Conservation (phyloP, 2,329 filamentous ascomycete species). For the Sclerotinia glacialis region DNA sequence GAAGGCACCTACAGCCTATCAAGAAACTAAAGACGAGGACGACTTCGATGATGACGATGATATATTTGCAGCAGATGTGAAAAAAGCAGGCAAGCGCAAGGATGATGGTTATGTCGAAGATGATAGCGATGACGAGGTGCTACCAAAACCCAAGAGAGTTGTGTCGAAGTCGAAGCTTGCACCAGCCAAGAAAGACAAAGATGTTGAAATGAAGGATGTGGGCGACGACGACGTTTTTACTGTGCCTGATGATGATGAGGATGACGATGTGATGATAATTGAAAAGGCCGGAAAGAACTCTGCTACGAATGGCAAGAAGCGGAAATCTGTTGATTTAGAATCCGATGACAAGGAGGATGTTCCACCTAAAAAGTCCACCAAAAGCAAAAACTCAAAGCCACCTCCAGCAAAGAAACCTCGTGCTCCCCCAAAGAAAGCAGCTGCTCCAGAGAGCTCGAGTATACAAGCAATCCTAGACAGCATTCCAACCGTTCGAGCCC, state of each 20-base stretch:
- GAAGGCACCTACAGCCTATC: conserved; percentile 31
- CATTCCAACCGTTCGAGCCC: conserved; percentile 78
- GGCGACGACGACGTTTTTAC: conserved; percentile 36
- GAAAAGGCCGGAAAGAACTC: conserved; percentile 33
- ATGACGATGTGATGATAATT: conserved; percentile 44
- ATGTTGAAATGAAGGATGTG: conserved; percentile 45
- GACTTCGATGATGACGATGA: conserved; percentile 71
- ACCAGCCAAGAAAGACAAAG: conserved; percentile 43
- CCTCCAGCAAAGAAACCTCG: conserved; percentile 39
- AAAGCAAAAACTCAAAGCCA: conserved; percentile 37
- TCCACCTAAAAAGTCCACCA: conserved; percentile 54
- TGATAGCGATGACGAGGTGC: conserved; percentile 66
- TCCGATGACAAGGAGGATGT: conserved; percentile 54
- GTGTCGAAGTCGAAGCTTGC: conserved; percentile 40
- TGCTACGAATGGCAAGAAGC: conserved; percentile 48
- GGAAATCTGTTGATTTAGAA: conserved; percentile 55
- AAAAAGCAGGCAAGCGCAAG: conserved; percentile 62
- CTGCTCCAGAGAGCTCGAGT: conserved; percentile 63
- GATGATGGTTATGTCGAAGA: conserved; percentile 71
- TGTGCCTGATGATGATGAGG: conserved; percentile 44
- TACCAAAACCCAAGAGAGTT: conserved; percentile 56
- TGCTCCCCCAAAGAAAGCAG: conserved; percentile 55
- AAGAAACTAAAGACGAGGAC: conserved; percentile 45
- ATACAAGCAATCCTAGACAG: conserved; percentile 84
- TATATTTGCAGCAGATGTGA: conserved; percentile 74